Base-by-base conservation (phyloP, 1,139 yeast species). In the Lodderomyces orthopsilosis region DNA sequence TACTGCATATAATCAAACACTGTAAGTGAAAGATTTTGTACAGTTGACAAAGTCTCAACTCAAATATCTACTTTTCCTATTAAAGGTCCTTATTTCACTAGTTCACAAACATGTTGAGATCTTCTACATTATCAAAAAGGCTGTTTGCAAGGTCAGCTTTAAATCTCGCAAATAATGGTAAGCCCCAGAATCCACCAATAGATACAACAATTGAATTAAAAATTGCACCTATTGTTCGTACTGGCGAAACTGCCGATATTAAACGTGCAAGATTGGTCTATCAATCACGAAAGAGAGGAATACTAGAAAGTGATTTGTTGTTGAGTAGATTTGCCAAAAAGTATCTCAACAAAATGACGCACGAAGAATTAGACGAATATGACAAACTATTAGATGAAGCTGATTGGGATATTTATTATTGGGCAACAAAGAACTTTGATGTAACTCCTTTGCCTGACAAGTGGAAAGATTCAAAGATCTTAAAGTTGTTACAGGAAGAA, bases 341-440 rank as follows among this genome's bases (percentile, higher is more conserved):
- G 57, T 78, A 86, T 56, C 70, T 93, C 54, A 63, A 75, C 33
- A 56, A 61, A 0, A 77, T 93, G 72, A 69, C 74, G n/a, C 64
- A 70, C 49, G 84, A 73, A 44, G 86, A 89, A 63, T 69, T 94
- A 51, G 85, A 83, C 44, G 98, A 93, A 64, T 93, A 88, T 62
- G 98, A 93, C 59, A 63, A 75, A 51, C 68, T 93, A 46, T 74
- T 93, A 59, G 96, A 94, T 62, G 96, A 91, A 65, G 80, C 93
- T 13, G 99, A 93, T 63, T 94, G 98, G 98, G 98, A 93, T 61
- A 91, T 93, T 50, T 94, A 89, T 65, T 93, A 93, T 68, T 93
- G 98, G 98, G 96, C 95, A 19, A 89, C 97, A 6, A 77, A 79
- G 54, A 88, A 88, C 65, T 86, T 73, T 56, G 82, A 79, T 32